These are phyloP conservation scores for Paracoccidioides lutzii DNA, from an alignment of 2,329 filamentous ascomycete species.

Conservation along the genomic window DNA sequence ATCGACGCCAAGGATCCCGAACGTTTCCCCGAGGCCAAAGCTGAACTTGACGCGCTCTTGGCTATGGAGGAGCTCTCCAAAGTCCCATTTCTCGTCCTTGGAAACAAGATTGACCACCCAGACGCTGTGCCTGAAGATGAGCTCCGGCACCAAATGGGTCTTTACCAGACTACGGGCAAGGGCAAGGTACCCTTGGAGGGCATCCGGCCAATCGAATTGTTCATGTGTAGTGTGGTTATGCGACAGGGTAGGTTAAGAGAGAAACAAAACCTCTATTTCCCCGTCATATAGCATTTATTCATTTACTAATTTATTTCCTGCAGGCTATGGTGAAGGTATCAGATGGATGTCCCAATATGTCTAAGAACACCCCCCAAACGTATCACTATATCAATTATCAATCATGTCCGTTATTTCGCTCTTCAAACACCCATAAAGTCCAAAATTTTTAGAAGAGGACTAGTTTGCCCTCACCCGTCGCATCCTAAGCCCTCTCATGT, in stretches of 20 bases:
- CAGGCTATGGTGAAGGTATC: constrained; percentile 77
- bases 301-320: constrained; percentile 7
- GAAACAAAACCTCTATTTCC: neutral
- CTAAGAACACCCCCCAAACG: constrained; percentile 34
- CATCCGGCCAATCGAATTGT: constrained; percentile 89
- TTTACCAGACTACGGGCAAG: constrained; percentile 95
- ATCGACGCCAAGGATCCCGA: constrained; percentile 97
- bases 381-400: neutral
- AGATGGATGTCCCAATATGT: constrained; percentile 90
- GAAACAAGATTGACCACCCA: constrained; percentile 99
- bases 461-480: too few species aligned
- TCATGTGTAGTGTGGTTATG: constrained; percentile 99
- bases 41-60: constrained; percentile 87
- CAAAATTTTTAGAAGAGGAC: too few species aligned
- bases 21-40: constrained; percentile 86
- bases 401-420: neutral
- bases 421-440: neutral
- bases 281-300: neutral
- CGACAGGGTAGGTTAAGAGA: constrained; percentile 57
- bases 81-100: constrained; percentile 89
- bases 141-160: constrained; percentile 75
- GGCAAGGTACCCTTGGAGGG: constrained; percentile 86
- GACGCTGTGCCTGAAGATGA: constrained; percentile 93
- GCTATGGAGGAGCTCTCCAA: constrained; percentile 94
- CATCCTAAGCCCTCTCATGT: too few species aligned